Base-by-base conservation (phyloP, 2,329 filamentous ascomycete genomes). In the Cladosporium sp. region DNA sequence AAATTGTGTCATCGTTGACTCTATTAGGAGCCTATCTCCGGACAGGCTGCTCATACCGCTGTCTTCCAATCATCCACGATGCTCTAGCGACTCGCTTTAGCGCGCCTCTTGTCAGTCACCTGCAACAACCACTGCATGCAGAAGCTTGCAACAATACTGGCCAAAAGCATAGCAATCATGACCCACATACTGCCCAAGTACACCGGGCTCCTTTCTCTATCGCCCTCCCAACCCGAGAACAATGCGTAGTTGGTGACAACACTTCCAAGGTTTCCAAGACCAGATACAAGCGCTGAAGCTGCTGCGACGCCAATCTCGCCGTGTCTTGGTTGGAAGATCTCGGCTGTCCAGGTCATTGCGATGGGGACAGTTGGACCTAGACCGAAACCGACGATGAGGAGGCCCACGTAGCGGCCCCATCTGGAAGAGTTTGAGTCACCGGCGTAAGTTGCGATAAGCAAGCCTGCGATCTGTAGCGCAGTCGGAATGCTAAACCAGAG, bases 311-410 rank as follows among this genome's bases (percentile, higher is more conserved):
- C 93, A 26, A 97, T 92, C 78, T 97, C 93, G 57, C 93, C 92
- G 74, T 97, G 93, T 14, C 93, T 90, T 36, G 86, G 86, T 80
- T 96, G 92, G 82, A 97, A 97, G 74, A 96, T 90, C 79, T 96
- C 91, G 69, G 88, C 92, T 36, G 91, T 92, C 93, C 93, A 96
- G 41, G 92, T 90, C 93, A 97, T 97, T 77, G 91, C 94, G 74
- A 94, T 94, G 12, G 93, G 93, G 0, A 96, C 92, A 0, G 93
- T 96, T 3, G 93, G 93, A 1, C 93, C 93, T 1, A 97, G 88
- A 0, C 93, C 93, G 74, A 96, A 96, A 4, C 93, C 93, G 41
- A 97, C 90, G 80, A 97, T 89, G 60, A 97, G 81, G n/a, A 97
- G 86, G 4, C 93, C 93, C 58, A 91, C 92, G 75, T 97, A 97